These are phyloP conservation scores for Carex sylvatica DNA, from an alignment of 202 grass and related monocot genomes.

Conservation along the genomic window DNA sequence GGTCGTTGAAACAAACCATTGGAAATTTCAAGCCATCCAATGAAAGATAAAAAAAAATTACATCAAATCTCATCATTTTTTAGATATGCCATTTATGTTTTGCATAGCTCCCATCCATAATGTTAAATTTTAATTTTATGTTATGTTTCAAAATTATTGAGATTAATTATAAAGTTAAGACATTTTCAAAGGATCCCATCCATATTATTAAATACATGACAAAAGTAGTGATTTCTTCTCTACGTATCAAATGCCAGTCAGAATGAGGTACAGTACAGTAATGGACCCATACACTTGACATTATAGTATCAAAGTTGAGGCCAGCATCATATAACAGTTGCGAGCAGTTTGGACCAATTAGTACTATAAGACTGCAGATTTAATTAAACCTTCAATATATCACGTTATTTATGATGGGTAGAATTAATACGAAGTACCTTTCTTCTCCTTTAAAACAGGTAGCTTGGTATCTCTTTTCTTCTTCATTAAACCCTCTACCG, in stretches of 20 bases:
- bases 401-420: not conserved
- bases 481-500: slow-evolving; percentile 66
- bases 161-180: not conserved
- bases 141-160: not conserved
- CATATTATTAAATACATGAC: not conserved
- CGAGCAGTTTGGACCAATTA: not conserved
- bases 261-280: not conserved
- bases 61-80: not conserved
- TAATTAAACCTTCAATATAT: not conserved
- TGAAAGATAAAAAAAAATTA: not conserved
- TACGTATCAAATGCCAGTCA: not conserved
- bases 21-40: not conserved
- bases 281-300: not conserved
- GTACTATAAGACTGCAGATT: not conserved
- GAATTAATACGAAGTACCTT: not conserved
- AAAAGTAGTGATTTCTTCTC: not conserved
- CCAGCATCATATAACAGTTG: not conserved
- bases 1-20: not conserved
- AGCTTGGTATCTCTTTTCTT: slow-evolving; percentile 45
- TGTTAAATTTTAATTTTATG: not conserved
- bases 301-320: not conserved
- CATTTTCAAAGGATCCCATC: not conserved
- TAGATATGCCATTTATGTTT: too few relatives aligned
- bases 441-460: slow-evolving; percentile 6
- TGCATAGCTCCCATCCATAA: not conserved